Conservation (phyloP, 139 green algal genomes). For the Haematococcus lacustris region DNA sequence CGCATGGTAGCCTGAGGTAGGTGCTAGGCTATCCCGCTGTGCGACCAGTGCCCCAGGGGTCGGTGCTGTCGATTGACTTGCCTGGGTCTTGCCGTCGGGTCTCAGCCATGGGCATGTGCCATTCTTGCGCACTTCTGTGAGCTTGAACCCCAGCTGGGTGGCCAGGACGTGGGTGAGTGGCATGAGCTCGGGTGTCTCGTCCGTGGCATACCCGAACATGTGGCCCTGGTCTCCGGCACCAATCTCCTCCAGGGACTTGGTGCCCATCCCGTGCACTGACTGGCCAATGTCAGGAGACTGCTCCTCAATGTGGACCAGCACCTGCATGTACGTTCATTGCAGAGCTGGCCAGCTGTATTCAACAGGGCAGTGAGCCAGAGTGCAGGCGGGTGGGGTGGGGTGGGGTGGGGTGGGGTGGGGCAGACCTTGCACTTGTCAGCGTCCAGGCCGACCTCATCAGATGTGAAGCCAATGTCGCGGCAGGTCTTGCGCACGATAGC, state of each 20-base stretch:
- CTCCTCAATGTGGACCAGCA: slow-evolving; percentile 97
- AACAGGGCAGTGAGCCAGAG: no score
- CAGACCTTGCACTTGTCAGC: slow-evolving; percentile 91
- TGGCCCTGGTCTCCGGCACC: slow-evolving; percentile 98
- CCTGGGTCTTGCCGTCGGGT: slow-evolving; percentile 98
- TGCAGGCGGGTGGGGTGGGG: no score
- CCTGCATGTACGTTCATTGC: slow-evolving; percentile 58
- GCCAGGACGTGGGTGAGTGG: slow-evolving; percentile 97
- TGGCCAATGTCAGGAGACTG: slow-evolving; percentile 98
- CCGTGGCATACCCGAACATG: slow-evolving; percentile 99
- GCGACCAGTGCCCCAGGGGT: no score
- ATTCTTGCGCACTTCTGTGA: slow-evolving; percentile 89
- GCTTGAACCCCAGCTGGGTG: slow-evolving; percentile 84
- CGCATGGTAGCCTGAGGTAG: no score
- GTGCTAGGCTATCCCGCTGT: no score
- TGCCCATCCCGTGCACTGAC: slow-evolving; percentile 97
- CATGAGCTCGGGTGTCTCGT: slow-evolving; percentile 98
- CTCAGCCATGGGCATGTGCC: slow-evolving; percentile 88
- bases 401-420: no score
- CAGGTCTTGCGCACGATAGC: slow-evolving; percentile 66
- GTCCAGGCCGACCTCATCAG: slow-evolving; percentile 89
- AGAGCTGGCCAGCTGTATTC: no score
- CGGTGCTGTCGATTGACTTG: no score
- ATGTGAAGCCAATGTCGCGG: slow-evolving; percentile 91
- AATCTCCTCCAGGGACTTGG: slow-evolving; percentile 96